Conservation (phyloP, 2,329 filamentous ascomycete species). For the Rutstroemia sp. region DNA sequence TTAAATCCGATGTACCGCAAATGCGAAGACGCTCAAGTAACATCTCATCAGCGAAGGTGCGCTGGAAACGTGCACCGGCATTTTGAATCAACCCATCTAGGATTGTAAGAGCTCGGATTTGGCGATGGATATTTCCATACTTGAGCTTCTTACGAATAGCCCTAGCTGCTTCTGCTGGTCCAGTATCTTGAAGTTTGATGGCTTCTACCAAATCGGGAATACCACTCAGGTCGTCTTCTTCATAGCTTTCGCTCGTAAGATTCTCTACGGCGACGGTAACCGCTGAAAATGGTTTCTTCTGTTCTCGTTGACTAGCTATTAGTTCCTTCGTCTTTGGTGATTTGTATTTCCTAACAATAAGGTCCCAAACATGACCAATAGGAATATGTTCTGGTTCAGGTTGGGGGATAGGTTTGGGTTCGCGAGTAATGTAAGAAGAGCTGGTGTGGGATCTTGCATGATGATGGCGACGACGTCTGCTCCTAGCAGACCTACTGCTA, state of each 20-base stretch:
- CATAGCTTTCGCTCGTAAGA: conserved; percentile 80
- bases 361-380: conserved; percentile 4
- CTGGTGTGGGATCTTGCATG: conserved; percentile 4
- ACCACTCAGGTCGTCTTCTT: conserved; percentile 85
- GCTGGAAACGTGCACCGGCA: conserved; percentile 79
- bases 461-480: not conserved
- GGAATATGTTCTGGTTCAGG: conserved; percentile 3
- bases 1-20: conserved; percentile 75
- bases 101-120: conserved; percentile 80
- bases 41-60: conserved; percentile 82
- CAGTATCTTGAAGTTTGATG: conserved; percentile 79
- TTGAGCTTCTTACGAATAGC: conserved; percentile 98
- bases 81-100: conserved; percentile 94
- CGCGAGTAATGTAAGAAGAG: conserved; percentile 2
- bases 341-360: conserved; percentile 3
- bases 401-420: not conserved
- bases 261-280: conserved; percentile 89
- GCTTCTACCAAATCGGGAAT: conserved; percentile 93
- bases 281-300: conserved; percentile 86
- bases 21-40: conserved; percentile 86
- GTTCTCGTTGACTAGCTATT: conserved; percentile 8
- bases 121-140: conserved; percentile 90
- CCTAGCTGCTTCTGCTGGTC: conserved; percentile 81
- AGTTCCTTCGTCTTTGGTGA: conserved; percentile 5
- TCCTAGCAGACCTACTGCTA: conserved; percentile 2